Evolutionary conservation across 305 asterid genomes (phyloP).

Genomic region (Withania somnifera): DNA sequence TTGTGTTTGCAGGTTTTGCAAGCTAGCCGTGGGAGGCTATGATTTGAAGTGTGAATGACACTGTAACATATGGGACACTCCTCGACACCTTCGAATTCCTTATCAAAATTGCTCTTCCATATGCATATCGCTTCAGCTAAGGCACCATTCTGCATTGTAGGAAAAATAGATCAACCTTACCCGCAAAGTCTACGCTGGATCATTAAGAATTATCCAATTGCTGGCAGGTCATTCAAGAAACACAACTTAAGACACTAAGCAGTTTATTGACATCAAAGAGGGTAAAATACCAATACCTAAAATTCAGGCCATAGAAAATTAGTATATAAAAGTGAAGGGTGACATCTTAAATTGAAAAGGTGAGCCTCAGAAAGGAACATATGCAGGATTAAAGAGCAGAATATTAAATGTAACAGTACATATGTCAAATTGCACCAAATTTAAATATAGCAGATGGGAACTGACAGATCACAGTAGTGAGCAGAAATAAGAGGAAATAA

Average conservation of each 20-base stretch:
- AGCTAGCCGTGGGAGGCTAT: slow-evolving; percentile 92
- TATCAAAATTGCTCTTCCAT: slow-evolving; percentile 95
- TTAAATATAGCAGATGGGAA: not conserved
- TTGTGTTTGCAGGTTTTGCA: slow-evolving; percentile 99
- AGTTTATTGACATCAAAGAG: not conserved
- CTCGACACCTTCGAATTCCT: slow-evolving; percentile 97
- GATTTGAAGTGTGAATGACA: slow-evolving; percentile 82
- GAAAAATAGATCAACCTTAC: not conserved
- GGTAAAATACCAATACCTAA: not conserved
- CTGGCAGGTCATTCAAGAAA: not conserved
- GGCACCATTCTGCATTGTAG: slow-evolving; percentile 74
- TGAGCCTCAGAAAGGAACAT: not conserved
- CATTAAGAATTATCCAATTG: not conserved
- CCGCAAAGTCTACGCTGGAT: not conserved
- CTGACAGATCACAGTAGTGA: not conserved
- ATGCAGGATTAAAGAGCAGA: not conserved
- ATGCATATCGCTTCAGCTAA: slow-evolving; percentile 86
- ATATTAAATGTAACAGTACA: not conserved
- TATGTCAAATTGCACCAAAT: not conserved
- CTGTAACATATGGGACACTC: slow-evolving; percentile 98
- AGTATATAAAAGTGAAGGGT: not conserved
- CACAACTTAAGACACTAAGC: not conserved
- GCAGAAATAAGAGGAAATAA: not conserved
- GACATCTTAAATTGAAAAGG: not conserved
- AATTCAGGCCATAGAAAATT: not conserved